A percentile compares a stretch with the other conserved stretches of the same genome.
Conservation (phyloP, 768 basidiomycete species). For the Trametes villosa region DNA sequence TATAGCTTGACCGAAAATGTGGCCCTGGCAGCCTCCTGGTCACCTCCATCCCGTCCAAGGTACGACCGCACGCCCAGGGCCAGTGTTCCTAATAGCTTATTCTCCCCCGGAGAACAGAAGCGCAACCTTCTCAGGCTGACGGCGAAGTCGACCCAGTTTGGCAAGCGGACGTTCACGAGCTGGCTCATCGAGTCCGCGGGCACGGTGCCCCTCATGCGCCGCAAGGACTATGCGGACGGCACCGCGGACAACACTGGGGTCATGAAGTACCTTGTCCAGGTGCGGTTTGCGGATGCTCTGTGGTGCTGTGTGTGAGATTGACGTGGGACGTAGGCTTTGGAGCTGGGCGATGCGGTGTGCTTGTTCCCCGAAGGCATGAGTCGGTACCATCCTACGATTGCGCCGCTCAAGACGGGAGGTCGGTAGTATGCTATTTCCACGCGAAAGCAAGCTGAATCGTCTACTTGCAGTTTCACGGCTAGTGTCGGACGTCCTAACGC, state of each 20-base stretch:
- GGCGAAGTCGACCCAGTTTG: slow-evolving; percentile 88
- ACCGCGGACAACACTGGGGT: slow-evolving; percentile 66
- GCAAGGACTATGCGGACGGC: slow-evolving; percentile 65
- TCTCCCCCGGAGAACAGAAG: slow-evolving; percentile 51
- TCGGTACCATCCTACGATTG: slow-evolving; percentile 84
- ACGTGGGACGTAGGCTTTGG: slow-evolving; percentile 58
- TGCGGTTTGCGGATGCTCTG: slow-evolving; percentile 31
- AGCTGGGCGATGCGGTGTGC: slow-evolving; percentile 77
- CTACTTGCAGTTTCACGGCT: slow-evolving; percentile 68
- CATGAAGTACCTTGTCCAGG: slow-evolving; percentile 73
- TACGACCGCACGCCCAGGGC: slow-evolving; percentile 32
- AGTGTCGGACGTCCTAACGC: slow-evolving; percentile 75
- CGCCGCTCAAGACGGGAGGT: slow-evolving; percentile 89
- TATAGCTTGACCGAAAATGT: background rate
- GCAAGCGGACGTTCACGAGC: slow-evolving; percentile 80
- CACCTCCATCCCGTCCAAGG: slow-evolving; percentile 72
- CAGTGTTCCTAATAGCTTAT: background rate
- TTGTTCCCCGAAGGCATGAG: slow-evolving; percentile 89
- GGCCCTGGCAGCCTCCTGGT: slow-evolving; percentile 60
- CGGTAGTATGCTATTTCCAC: slow-evolving; percentile 14
- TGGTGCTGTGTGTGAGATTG: background rate
- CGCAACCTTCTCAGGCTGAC: slow-evolving; percentile 84
- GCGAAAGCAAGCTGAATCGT: background rate
- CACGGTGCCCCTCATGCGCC: slow-evolving; percentile 80
- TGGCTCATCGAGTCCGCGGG: slow-evolving; percentile 92